These are phyloP conservation scores for Pleurotus djamor DNA, from an alignment of 768 basidiomycete species.

Conservation along the genomic window DNA sequence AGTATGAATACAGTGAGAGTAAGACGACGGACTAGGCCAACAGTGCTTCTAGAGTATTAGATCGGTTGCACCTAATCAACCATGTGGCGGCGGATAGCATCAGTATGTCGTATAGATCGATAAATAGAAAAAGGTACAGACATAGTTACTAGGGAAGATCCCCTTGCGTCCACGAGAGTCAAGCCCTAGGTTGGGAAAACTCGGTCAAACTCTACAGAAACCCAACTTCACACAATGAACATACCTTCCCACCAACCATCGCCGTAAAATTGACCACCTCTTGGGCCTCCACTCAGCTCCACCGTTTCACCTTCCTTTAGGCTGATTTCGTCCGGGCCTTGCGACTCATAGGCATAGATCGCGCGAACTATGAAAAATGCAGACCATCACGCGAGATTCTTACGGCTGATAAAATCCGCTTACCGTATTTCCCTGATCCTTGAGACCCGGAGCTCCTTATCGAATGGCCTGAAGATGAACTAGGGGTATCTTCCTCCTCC, in stretches of 20 bases:
- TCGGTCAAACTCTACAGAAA: constrained; percentile 6
- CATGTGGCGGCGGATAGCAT: constrained; percentile 16
- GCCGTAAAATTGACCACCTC: constrained; percentile 64
- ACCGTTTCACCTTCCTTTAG: constrained; percentile 61
- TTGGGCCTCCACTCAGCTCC: constrained; percentile 59
- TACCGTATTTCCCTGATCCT: constrained; percentile 51
- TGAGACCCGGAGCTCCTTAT: constrained; percentile 17
- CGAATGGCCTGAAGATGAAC: neutral
- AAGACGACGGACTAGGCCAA: neutral
- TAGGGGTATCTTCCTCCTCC: constrained; percentile 23
- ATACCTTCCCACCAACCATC: constrained; percentile 90
- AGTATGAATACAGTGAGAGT: too few species aligned
- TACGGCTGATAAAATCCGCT: constrained; percentile 15
- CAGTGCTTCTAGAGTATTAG: constrained; percentile 20
- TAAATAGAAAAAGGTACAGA: constrained; percentile 35
- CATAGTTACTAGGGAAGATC: constrained; percentile 89
- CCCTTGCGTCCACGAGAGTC: constrained; percentile 62
- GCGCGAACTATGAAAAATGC: constrained; percentile 59
- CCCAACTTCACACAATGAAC: constrained; percentile 9
- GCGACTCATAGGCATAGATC: constrained; percentile 76
- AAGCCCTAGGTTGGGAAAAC: constrained; percentile 40
- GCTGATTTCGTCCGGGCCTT: constrained; percentile 68
- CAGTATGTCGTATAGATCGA: constrained; percentile 6
- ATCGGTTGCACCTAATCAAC: constrained; percentile 44
- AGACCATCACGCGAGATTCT: constrained; percentile 6